Evolutionary conservation across 2,329 filamentous ascomycete species (phyloP).

Genomic region (Beauveria sp.): DNA sequence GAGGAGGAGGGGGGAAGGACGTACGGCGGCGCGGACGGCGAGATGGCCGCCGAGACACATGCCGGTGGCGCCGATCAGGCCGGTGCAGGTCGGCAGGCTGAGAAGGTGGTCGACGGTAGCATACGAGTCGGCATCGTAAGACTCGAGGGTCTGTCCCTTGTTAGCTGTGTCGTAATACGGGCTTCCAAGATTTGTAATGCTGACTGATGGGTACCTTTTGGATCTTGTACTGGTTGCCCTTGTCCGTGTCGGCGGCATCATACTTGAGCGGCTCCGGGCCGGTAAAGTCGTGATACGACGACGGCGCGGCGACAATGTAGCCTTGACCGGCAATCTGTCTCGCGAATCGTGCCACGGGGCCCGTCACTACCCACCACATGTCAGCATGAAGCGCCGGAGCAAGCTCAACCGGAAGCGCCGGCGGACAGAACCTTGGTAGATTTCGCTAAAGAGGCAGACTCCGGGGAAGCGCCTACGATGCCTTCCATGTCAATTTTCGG

Average conservation of each 20-base stretch:
- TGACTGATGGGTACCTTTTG: slow-evolving; percentile 48
- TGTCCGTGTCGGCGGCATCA: slow-evolving; percentile 78
- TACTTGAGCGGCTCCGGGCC: slow-evolving; percentile 78
- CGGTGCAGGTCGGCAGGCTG: slow-evolving; percentile 68
- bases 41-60: slow-evolving; percentile 95
- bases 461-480: slow-evolving; percentile 61
- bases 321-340: slow-evolving; percentile 87
- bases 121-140: slow-evolving; percentile 74
- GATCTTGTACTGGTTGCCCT: slow-evolving; percentile 80
- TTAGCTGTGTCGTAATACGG: neutral
- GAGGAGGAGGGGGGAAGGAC: slow-evolving; percentile 15
- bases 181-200: neutral
- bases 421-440: slow-evolving; percentile 70
- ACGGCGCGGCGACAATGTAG: slow-evolving; percentile 87
- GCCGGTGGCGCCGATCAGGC: slow-evolving; percentile 68
- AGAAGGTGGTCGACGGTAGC: slow-evolving; percentile 64
- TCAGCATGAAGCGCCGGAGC: neutral
- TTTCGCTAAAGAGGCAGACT: slow-evolving; percentile 85
- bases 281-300: slow-evolving; percentile 88
- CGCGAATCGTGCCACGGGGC: slow-evolving; percentile 81
- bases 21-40: slow-evolving; percentile 50
- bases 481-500: neutral
- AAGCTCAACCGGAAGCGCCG: neutral
- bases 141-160: slow-evolving; percentile 57
- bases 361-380: slow-evolving; percentile 56